Evolutionary conservation across 2,329 filamentous ascomycete species (phyloP).

Genomic region (Fusarium irregulare): DNA sequence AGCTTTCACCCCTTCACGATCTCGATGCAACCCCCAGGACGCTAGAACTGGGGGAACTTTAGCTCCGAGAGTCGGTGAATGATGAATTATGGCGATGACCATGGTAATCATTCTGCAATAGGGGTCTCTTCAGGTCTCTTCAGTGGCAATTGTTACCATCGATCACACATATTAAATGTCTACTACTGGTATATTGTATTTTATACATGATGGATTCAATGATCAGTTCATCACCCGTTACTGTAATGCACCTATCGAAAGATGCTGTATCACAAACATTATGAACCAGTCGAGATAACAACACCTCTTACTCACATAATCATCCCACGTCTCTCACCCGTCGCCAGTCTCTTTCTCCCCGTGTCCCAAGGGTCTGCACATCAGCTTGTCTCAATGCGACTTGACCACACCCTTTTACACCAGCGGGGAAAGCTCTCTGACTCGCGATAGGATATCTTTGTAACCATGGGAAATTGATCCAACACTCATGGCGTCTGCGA

Average conservation of each 20-base stretch:
- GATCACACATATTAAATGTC: neutral
- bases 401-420: slow-evolving; percentile 14
- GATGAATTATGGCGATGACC: slow-evolving; percentile 22
- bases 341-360: neutral
- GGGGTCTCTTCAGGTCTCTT: slow-evolving; percentile 19
- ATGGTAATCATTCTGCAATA: slow-evolving; percentile 18
- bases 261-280: slow-evolving; percentile 5
- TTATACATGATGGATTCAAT: neutral
- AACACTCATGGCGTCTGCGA: neutral
- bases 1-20: slow-evolving; percentile 16
- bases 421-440: slow-evolving; percentile 21
- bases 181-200: too few relatives aligned
- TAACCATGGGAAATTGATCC: neutral
- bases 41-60: slow-evolving; percentile 35
- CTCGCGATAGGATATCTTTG: slow-evolving; percentile 4
- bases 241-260: neutral
- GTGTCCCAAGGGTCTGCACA: slow-evolving; percentile 21
- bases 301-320: slow-evolving; percentile 10
- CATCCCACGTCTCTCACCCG: slow-evolving; percentile 13
- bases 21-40: slow-evolving; percentile 22
- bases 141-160: slow-evolving; percentile 11
- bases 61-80: slow-evolving; percentile 43
- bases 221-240: neutral
- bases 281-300: slow-evolving; percentile 34
- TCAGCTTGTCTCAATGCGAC: slow-evolving; percentile 16